These are phyloP conservation scores for Aspergillus fumigatus DNA, from an alignment of 2,329 filamentous ascomycete species.

Conservation along the genomic window DNA sequence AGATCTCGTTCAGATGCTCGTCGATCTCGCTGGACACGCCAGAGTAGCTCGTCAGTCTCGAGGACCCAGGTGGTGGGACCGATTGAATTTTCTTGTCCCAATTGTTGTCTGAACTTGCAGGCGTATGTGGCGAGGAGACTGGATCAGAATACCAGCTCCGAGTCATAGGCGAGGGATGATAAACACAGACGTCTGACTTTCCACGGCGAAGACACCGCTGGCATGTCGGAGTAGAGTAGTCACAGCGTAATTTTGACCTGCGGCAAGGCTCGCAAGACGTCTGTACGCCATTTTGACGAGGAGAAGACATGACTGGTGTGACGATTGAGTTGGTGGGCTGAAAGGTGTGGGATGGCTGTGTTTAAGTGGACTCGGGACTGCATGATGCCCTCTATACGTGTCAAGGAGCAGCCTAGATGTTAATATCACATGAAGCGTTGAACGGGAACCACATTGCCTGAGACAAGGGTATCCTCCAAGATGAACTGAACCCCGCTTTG, in stretches of 20 bases:
- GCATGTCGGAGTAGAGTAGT: slow-evolving; percentile 18
- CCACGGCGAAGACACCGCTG: slow-evolving; percentile 14
- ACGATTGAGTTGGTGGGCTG: no score
- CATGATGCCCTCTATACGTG: no score
- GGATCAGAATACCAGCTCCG: slow-evolving; percentile 4
- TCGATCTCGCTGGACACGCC: slow-evolving; percentile 13
- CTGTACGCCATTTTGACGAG: slow-evolving; percentile 12
- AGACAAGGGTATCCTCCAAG: no score
- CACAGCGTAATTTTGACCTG: slow-evolving; percentile 22
- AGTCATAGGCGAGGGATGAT: slow-evolving; percentile 15
- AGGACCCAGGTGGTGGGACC: no score
- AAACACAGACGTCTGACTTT: slow-evolving; percentile 14
- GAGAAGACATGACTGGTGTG: not conserved
- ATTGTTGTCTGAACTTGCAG: not conserved
- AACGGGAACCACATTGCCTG: no score
- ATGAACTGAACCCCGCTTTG: no score
- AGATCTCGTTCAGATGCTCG: slow-evolving; percentile 1
- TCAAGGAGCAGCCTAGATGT: no score
- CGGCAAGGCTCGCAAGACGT: slow-evolving; percentile 23
- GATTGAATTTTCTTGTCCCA: not conserved
- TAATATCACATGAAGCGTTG: no score
- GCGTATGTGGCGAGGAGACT: not conserved
- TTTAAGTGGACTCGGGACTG: no score
- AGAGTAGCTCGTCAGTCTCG: slow-evolving; percentile 13
- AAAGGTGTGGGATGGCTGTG: no score